Percentiles rank a stretch among this genome's conserved stretches.
phyloP scores from a whole-genome alignment of 345 rosid species.

The Laguncularia racemosa region DNA sequence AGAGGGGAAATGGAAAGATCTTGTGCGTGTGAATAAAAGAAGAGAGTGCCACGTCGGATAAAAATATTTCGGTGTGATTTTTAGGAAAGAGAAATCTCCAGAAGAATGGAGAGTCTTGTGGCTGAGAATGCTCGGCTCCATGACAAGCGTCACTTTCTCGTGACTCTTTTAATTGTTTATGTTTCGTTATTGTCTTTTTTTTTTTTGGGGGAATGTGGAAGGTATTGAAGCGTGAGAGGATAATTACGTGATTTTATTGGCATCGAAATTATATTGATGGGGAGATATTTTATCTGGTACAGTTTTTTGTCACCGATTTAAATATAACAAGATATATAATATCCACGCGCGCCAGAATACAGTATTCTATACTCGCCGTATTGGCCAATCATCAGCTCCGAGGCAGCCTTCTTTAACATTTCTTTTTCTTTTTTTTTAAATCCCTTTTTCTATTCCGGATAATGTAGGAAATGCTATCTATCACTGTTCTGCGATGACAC shows the following conservation, averaged over 20 bases:
- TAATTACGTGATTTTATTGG: not conserved
- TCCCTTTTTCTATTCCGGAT: too few relatives aligned
- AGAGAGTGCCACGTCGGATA: constrained; percentile 35
- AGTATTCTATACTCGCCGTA: constrained; percentile 2
- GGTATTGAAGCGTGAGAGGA: constrained; percentile 3
- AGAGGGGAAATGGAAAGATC: not conserved
- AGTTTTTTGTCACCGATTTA: not conserved
- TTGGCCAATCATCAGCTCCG: not conserved
- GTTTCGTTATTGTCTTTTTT: too few relatives aligned
- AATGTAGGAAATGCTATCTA: too few relatives aligned
- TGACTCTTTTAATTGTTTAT: not conserved
- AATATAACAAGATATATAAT: too few relatives aligned
- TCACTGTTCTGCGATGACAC: too few relatives aligned
- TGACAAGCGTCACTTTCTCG: constrained; percentile 25
- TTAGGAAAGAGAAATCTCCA: constrained; percentile 29
- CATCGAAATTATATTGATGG: not conserved
- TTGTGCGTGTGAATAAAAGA: not conserved
- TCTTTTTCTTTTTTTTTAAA: too few relatives aligned
- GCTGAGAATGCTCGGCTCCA: constrained; percentile 28
- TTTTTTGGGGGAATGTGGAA: constrained; percentile 16
- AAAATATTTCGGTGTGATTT: constrained; percentile 6
- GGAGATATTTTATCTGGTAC: not conserved
- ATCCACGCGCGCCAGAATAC: constrained; percentile 3
- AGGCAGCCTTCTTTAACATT: too few relatives aligned
- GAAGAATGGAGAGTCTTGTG: constrained; percentile 42